Evolutionary conservation across 768 basidiomycete genomes (phyloP).

Genomic region (Chalciporus piperatus): DNA sequence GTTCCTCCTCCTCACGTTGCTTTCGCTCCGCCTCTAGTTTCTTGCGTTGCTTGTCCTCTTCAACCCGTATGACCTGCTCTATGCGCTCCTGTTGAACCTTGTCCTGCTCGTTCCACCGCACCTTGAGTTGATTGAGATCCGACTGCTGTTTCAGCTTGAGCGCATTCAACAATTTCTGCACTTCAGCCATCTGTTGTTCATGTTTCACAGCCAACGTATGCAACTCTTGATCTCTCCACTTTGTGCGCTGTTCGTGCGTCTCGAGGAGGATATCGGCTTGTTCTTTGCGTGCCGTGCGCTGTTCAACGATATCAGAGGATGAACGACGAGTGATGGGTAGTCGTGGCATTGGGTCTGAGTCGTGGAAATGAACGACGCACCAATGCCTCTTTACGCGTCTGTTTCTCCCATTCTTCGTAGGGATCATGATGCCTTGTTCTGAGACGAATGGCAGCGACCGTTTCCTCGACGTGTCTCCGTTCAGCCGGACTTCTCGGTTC

Average conservation of each 20-base stretch:
- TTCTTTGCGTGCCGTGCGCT: constrained; percentile 41
- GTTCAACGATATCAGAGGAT: not conserved
- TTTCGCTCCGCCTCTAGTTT: constrained; percentile 57
- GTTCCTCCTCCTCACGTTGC: constrained; percentile 46
- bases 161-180: constrained; percentile 43
- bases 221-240: constrained; percentile 11
- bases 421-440: constrained; percentile 43
- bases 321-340: not conserved
- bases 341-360: not conserved
- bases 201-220: constrained; percentile 40
- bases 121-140: constrained; percentile 44
- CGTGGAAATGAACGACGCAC: constrained; percentile 27
- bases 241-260: constrained; percentile 14
- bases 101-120: constrained; percentile 46
- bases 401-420: constrained; percentile 52
- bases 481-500: constrained; percentile 30
- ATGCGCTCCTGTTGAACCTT: constrained; percentile 52
- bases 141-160: constrained; percentile 44
- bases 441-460: constrained; percentile 44
- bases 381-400: constrained; percentile 44
- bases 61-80: constrained; percentile 57
- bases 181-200: constrained; percentile 50
- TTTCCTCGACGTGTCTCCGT: constrained; percentile 40
- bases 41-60: constrained; percentile 57
- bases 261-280: constrained; percentile 20